A percentile compares a stretch with the other conserved stretches of the same genome.
phyloP scores from a whole-genome alignment of 192 early-diverging fungal genomes.

The Kickxella alabastrina region DNA sequence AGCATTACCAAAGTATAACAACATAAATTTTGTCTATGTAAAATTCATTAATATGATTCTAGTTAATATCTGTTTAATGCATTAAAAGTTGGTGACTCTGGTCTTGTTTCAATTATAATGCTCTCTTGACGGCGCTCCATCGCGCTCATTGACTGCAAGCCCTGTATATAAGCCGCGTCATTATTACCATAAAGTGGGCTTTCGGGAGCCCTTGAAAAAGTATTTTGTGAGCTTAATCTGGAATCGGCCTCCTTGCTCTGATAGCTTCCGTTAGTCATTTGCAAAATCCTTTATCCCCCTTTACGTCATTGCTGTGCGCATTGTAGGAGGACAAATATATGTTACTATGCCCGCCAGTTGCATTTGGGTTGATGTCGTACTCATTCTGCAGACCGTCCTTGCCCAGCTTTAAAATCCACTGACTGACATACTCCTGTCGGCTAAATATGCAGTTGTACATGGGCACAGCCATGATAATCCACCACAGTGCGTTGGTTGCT shows the following conservation, averaged over 20 bases:
- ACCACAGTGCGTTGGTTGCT: slow-evolving; percentile 32
- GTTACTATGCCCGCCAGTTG: not conserved
- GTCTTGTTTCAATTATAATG: not conserved
- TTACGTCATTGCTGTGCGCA: not conserved
- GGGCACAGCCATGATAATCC: slow-evolving; percentile 39
- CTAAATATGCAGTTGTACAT: slow-evolving; percentile 22
- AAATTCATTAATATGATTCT: no score
- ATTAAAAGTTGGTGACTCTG: no score
- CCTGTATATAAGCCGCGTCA: not conserved
- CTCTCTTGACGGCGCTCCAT: not conserved
- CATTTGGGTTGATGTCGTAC: slow-evolving; percentile 8
- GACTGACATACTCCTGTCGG: slow-evolving; percentile 12
- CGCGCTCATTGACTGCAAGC: not conserved
- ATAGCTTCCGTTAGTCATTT: not conserved
- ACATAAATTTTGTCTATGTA: no score
- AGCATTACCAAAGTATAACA: no score
- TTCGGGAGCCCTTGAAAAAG: not conserved
- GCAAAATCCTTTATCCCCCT: not conserved
- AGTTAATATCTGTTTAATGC: no score
- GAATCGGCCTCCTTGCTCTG: not conserved
- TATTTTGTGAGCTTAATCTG: not conserved
- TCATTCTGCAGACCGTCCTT: slow-evolving; percentile 31
- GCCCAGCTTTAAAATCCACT: slow-evolving; percentile 22
- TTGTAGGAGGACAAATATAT: not conserved
- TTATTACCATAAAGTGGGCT: not conserved